A percentile compares a stretch with the other conserved stretches of the same genome.
These are phyloP conservation scores for Hygrophorus pudorinus DNA, from an alignment of 768 basidiomycete species.

Conservation along the genomic window DNA sequence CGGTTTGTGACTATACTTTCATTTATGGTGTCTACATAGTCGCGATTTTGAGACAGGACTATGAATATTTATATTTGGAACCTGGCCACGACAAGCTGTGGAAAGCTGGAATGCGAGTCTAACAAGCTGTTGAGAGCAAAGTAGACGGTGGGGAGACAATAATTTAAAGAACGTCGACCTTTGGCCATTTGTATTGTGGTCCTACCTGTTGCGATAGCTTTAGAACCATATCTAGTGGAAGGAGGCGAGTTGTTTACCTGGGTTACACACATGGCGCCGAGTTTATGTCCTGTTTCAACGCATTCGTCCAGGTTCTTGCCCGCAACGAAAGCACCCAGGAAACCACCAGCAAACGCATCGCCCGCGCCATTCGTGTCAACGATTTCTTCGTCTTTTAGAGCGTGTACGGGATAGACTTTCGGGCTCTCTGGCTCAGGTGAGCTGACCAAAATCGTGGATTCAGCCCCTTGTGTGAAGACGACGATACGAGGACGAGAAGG, in stretches of 20 bases:
- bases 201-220: constrained; percentile 26
- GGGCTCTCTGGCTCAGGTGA: constrained; percentile 43
- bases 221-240: not conserved
- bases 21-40: constrained; percentile 2
- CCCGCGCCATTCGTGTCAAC: constrained; percentile 98
- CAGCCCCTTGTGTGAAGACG: constrained; percentile 84
- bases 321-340: constrained; percentile 74
- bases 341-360: constrained; percentile 94
- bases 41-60: constrained; percentile 1
- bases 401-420: constrained; percentile 48
- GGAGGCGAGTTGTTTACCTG: constrained; percentile 34
- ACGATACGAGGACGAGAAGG: constrained; percentile 68
- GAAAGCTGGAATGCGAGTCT: constrained; percentile 10
- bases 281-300: constrained; percentile 77
- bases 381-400: constrained; percentile 53
- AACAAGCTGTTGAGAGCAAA: constrained; percentile 20
- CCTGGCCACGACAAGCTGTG: too few relatives aligned
- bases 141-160: not conserved
- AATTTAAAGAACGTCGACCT: constrained; percentile 29
- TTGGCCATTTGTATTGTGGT: constrained; percentile 44
- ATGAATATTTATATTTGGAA: not conserved
- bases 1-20: not conserved
- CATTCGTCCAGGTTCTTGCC: constrained; percentile 73
- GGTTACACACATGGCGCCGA: constrained; percentile 80
- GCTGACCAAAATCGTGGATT: constrained; percentile 68